A percentile compares a stretch with the other conserved stretches of the same genome.
Conservation (phyloP, 345 rosid genomes). For the Euclidium syriacum region DNA sequence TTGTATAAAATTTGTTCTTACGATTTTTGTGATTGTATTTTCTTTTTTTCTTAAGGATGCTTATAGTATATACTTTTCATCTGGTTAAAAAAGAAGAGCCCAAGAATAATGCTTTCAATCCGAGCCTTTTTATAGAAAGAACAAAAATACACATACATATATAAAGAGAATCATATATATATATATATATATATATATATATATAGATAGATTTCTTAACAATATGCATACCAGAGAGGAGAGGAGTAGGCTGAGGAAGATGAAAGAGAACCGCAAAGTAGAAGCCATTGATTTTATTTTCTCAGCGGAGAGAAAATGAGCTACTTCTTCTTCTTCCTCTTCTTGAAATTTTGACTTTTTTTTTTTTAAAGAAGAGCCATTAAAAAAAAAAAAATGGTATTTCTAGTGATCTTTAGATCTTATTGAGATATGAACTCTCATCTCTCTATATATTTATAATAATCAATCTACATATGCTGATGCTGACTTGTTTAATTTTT, state of each 20-base stretch:
- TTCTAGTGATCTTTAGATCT: constrained; percentile 15
- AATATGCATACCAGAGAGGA: constrained; percentile 28
- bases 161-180: background rate
- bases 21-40: background rate
- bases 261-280: constrained; percentile 3
- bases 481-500: constrained; percentile 14
- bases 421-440: constrained; percentile 3
- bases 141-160: background rate
- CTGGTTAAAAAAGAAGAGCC: background rate
- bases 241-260: constrained; percentile 10
- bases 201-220: background rate
- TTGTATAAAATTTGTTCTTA: background rate
- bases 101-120: background rate
- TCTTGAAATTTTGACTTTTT: background rate
- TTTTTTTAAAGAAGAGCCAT: background rate
- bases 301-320: background rate
- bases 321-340: background rate
- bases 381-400: background rate
- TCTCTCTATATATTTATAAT: constrained; percentile 18
- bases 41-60: too few species aligned
- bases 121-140: background rate
- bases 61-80: background rate
- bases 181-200: background rate
- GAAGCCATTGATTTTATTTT: constrained; percentile 17
- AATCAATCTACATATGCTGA: background rate